Evolutionary conservation across 148 eudicot genomes (phyloP), one percentile per base, ranked within the genome.

Genomic region (Heliamphora exappendiculata): DNA sequence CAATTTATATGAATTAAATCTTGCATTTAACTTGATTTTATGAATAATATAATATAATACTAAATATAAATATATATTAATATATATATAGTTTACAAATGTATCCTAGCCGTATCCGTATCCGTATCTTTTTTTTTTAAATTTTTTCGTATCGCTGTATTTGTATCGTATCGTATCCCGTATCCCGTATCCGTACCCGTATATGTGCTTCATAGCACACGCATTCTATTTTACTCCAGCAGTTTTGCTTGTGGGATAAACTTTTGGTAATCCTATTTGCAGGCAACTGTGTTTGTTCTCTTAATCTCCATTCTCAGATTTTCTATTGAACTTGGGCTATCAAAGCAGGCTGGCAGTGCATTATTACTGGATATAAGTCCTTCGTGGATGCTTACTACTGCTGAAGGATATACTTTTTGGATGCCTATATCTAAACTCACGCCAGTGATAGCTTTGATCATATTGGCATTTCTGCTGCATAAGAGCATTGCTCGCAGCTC

Each of bases 251-350:
- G 24, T 22, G 24, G 34, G 16, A 57, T 77, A 45, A 81, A 70
- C 50, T 67, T 34, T 14, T 65, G 37, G 26, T 80, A 74, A 29
- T 53, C 11, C 42, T 51, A 55, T 76, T 76, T 87, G 86, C 97
- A 96, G 98, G 99, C 87, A 50, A 42, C 80, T 41, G 62, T 82
- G 54, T 84, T 88, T 60, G 54, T 88, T 78, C 72, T 88, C 41
- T 53, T 96, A 81, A 82, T 91, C 58, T 83, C 82, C 82, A 76
- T 76, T 36, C 78, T 96, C 70, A 88, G 92, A 85, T 84, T 89
- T 79, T 70, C 86, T 37, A 87, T 86, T 81, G 97, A 91, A 80
- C 88, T 91, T 75, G 96, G 96, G 72, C 83, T 88, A 77, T 87
- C 92, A 78, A 96, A 96, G 85, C 93, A 88, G 78, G 86, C 83